These are phyloP conservation scores for Xylariaceae sp. DNA, from an alignment of 2,329 filamentous ascomycete species.

Conservation along the genomic window DNA sequence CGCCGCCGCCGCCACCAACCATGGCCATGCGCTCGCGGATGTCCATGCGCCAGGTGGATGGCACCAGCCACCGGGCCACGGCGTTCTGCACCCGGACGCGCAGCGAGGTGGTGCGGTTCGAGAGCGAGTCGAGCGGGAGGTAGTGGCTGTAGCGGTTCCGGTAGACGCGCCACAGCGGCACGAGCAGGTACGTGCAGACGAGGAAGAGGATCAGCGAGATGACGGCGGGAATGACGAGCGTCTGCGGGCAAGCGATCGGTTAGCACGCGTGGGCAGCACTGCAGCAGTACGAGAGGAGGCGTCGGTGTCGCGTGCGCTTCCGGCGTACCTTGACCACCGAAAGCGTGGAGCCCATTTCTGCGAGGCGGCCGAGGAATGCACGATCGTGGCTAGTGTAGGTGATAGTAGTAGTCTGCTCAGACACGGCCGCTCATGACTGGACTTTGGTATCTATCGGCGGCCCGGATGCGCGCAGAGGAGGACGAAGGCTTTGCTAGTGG, in stretches of 20 bases:
- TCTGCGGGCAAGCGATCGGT: conserved; percentile 42
- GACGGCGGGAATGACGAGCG: conserved; percentile 60
- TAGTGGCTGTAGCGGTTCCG: conserved; percentile 67
- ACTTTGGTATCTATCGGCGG: too few species aligned
- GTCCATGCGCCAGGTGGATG: conserved; percentile 41
- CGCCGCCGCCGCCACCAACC: conserved; percentile 14
- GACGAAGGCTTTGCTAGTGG: too few species aligned
- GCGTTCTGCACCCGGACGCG: conserved; percentile 41
- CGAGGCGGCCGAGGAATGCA: conserved; percentile 5
- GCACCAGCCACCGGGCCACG: conserved; percentile 33
- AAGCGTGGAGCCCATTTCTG: conserved; percentile 28
- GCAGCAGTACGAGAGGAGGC: too few species aligned
- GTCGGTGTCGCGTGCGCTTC: too few species aligned
- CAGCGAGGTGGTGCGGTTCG: conserved; percentile 47
- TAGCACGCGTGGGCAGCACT: too few species aligned
- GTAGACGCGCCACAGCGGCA: conserved; percentile 64
- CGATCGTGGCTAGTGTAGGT: too few species aligned
- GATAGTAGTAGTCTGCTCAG: too few species aligned
- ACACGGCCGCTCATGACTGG: too few species aligned
- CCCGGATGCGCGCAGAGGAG: too few species aligned
- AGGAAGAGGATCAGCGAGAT: conserved; percentile 65
- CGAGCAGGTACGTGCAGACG: conserved; percentile 53
- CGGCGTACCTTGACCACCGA: conserved; percentile 32
- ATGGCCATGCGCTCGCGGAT: conserved; percentile 30
- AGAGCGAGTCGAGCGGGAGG: conserved; percentile 59